Percentiles rank a stretch among this genome's conserved stretches.
phyloP scores from a whole-genome alignment of 1,284 basidiomycete genomes.

The Thecaphora thlaspeos region DNA sequence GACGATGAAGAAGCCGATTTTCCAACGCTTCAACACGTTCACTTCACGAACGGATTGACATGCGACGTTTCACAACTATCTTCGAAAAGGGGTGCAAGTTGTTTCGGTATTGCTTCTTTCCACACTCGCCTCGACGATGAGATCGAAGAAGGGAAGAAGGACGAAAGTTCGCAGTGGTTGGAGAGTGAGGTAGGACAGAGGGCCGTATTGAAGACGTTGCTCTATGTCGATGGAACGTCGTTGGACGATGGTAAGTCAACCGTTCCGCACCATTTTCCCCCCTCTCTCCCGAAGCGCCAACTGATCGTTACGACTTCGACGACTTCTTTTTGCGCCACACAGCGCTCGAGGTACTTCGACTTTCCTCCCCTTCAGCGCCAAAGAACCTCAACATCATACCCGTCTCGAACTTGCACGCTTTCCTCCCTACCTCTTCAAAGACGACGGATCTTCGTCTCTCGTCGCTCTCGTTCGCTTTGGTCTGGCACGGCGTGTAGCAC shows the following conservation, averaged over 20 bases:
- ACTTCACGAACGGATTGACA: not conserved
- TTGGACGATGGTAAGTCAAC: not conserved
- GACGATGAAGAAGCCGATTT: constrained; percentile 11
- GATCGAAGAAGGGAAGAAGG: not conserved
- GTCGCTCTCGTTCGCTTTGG: constrained; percentile 6
- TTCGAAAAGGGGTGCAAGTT: not conserved
- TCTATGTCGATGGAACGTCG: not conserved
- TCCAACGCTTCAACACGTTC: not conserved
- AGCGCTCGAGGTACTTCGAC: not conserved
- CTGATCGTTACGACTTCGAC: not conserved
- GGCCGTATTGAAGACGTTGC: not conserved
- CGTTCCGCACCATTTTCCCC: not conserved
- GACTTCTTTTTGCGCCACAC: constrained; percentile 12
- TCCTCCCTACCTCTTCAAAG: no score
- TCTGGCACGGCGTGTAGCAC: constrained; percentile 30
- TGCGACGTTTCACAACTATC: not conserved
- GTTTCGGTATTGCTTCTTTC: constrained; percentile 1
- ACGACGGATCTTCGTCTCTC: no score
- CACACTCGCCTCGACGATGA: not conserved
- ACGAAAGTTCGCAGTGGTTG: not conserved
- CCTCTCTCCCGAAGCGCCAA: not conserved
- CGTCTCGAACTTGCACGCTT: constrained; percentile 11
- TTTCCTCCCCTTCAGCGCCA: not conserved
- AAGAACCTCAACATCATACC: constrained; percentile 2
- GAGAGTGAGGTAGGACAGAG: not conserved